A percentile compares a stretch with the other conserved stretches of the same genome.
These are phyloP conservation scores for Aspergillus incahuasiensis DNA, from an alignment of 495 filamentous ascomycete species.

Conservation along the genomic window DNA sequence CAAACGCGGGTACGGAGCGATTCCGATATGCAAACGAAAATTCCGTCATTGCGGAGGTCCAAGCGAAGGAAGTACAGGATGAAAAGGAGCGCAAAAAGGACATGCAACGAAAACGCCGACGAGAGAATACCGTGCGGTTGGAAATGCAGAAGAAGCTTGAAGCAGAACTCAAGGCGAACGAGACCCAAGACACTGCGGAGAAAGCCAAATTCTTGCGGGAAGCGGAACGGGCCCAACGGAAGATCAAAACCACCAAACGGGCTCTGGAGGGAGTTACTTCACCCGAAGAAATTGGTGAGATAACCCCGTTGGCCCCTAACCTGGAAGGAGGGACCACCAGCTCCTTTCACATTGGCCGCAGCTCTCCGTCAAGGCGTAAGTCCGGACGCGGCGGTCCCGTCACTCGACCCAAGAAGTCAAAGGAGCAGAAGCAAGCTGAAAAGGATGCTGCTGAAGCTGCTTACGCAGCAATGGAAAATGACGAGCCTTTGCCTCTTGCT, in stretches of 20 bases:
- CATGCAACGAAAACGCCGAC: constrained; percentile 95
- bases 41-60: constrained; percentile 76
- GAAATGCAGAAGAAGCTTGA: constrained; percentile 82
- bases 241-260: constrained; percentile 76
- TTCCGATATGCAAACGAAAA: constrained; percentile 56
- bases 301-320: constrained; percentile 72
- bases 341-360: constrained; percentile 67
- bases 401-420: constrained; percentile 77
- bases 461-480: constrained; percentile 78
- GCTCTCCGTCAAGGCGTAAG: constrained; percentile 62
- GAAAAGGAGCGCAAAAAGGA: constrained; percentile 99
- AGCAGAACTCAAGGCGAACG: constrained; percentile 68
- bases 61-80: constrained; percentile 81
- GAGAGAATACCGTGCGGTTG: constrained; percentile 87
- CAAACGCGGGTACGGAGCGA: constrained; percentile 47
- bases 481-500: constrained; percentile 61
- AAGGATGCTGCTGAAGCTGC: constrained; percentile 89
- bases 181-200: constrained; percentile 73
- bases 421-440: constrained; percentile 94
- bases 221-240: constrained; percentile 79
- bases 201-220: constrained; percentile 71
- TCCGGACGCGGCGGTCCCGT: constrained; percentile 55
- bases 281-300: constrained; percentile 71
- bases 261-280: constrained; percentile 80
- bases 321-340: constrained; percentile 85